Evolutionary conservation across 106 monocot species (phyloP), one percentile per base, ranked within the genome.

Genomic region (Platanthera zijinensis): DNA sequence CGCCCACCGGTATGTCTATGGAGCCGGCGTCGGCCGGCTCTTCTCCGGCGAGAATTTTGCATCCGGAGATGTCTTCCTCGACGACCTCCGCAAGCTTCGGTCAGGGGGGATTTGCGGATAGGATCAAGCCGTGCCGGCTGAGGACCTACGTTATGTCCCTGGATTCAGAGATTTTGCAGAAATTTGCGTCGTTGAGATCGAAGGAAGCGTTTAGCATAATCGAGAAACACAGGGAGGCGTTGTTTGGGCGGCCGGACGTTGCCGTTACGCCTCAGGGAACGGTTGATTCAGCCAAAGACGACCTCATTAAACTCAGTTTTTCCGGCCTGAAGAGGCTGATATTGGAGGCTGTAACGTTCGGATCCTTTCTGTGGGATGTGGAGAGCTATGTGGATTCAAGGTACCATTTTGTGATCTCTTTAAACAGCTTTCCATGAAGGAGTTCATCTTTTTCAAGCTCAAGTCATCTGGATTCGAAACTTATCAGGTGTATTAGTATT

Each of bases 301-400:
- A 95, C 54, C 48, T 90, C 25, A 72, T 95, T 18, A 88, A 79
- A 64, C 86, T 95, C 49, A 95, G 90, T 56, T 90, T 92, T 75
- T 81, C 71, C 19, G 92, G 88, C 2, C 49, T 95, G 77, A 90
- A 79, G 73, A 84, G 92, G 80, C 86, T 95, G 45, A 85, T 92
- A 74, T 69, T 95, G 71, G 95, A 95, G 79, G 95, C 95, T 50
- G 86, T 95, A 1, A 92, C 95, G 5, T 95, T 95, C 75, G 95
- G 95, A 7, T 92, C 95, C 39, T 95, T 95, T 80, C 73, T 95
- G 1, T 95, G 95, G 95, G 92, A 95, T 75, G 92, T 90, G 5
- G 95, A 95, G 86, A 85, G 89, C 87, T 88, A 83, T 73, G 95
- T 90, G 1, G 95, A 95, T 82, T 86, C 90, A 10, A 89, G 90